A percentile compares a stretch with the other conserved stretches of the same genome.
phyloP scores from a whole-genome alignment of 108 stramenopile species.

The Skeletonema marinoi region DNA sequence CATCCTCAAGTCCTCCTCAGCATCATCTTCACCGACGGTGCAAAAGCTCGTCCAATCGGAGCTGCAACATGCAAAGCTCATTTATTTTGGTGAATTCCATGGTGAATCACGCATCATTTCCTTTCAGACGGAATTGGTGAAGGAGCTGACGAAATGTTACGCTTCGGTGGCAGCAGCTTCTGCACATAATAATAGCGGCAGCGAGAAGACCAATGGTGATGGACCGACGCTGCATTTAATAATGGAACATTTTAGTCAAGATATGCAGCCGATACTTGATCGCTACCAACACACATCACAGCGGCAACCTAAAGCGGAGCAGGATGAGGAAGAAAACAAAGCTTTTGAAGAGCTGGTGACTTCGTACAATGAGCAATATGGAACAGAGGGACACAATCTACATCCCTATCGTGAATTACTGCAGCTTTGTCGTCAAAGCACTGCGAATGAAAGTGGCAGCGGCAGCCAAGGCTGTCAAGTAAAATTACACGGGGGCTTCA shows the following conservation, averaged over 20 bases:
- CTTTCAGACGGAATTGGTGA: conserved; percentile 28
- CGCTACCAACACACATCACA: conserved; percentile 34
- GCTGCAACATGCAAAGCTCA: conserved; percentile 27
- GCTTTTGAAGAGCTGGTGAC: conserved; percentile 55
- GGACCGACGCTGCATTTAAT: conserved; percentile 56
- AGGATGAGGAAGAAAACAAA: conserved; percentile 14
- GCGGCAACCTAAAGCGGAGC: neutral
- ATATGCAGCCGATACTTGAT: conserved; percentile 68
- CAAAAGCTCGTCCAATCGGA: conserved; percentile 14
- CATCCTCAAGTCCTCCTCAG: conserved; percentile 31
- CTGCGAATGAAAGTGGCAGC: neutral
- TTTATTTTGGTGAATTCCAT: conserved; percentile 44
- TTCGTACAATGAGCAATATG: conserved; percentile 56
- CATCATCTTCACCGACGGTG: neutral
- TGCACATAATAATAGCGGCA: neutral
- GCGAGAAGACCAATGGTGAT: neutral
- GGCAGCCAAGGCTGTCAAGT: conserved; percentile 1
- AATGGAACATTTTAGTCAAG: conserved; percentile 78
- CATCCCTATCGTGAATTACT: conserved; percentile 59
- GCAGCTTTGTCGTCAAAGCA: conserved; percentile 30
- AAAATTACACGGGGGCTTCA: conserved; percentile 46
- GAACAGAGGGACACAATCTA: conserved; percentile 74
- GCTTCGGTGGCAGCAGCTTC: neutral
- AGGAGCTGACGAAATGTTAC: conserved; percentile 24
- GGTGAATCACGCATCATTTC: conserved; percentile 25